phyloP scores from a whole-genome alignment of 441 rosid species.

The Dalechampia spathulata region DNA sequence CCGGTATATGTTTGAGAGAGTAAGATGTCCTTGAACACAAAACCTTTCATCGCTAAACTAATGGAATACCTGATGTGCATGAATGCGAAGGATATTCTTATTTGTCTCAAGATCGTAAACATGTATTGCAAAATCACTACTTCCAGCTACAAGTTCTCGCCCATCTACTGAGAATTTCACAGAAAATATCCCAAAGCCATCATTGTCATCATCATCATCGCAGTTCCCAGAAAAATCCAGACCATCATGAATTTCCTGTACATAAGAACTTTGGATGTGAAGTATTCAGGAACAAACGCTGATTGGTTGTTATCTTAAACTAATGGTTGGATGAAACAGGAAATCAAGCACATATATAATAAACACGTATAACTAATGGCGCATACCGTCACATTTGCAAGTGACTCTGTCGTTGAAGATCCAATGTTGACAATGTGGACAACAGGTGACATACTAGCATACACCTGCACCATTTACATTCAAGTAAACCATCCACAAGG shows the following conservation, averaged over 20 bases:
- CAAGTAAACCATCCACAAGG: too few relatives aligned
- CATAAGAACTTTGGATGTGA: not conserved
- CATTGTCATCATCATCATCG: conserved; percentile 28
- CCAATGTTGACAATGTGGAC: conserved; percentile 71
- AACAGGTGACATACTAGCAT: conserved; percentile 69
- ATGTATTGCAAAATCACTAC: conserved; percentile 44
- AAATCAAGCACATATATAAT: not conserved
- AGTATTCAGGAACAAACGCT: conserved; percentile 3
- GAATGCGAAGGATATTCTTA: conserved; percentile 36
- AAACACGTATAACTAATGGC: conserved; percentile 5
- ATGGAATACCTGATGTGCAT: conserved; percentile 44
- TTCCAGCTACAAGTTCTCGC: conserved; percentile 74
- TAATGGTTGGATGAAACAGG: not conserved
- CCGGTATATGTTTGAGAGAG: too few relatives aligned
- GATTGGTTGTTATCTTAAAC: too few relatives aligned
- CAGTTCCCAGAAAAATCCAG: conserved; percentile 35
- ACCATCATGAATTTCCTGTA: conserved; percentile 83
- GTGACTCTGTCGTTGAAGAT: conserved; percentile 51
- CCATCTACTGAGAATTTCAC: conserved; percentile 89
- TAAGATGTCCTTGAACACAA: not conserved
- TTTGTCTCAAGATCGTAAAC: conserved; percentile 50
- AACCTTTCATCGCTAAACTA: not conserved
- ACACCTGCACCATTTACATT: conserved; percentile 54
- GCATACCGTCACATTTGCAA: conserved; percentile 75
- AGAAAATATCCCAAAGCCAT: conserved; percentile 63